phyloP scores from a whole-genome alignment of 163 green algal species.

The Scenedesmus sp. region DNA sequence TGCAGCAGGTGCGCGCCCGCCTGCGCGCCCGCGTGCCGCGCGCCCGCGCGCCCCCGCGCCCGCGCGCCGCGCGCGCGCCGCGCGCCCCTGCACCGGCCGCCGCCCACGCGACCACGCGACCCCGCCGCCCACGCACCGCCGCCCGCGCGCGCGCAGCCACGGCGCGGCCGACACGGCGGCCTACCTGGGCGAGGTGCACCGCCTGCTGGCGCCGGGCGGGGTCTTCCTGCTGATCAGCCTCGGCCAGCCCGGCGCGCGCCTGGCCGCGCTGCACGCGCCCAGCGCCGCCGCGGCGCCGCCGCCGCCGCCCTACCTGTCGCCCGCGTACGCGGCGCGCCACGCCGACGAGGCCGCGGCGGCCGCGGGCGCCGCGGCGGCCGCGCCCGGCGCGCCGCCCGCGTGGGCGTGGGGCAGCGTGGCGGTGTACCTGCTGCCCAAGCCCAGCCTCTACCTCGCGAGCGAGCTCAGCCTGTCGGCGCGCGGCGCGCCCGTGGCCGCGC shows the following conservation, averaged over 20 bases:
- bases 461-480: constrained; percentile 33
- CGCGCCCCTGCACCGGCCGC: too few relatives aligned
- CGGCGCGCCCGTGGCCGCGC: not conserved
- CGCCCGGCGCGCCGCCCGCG: not conserved
- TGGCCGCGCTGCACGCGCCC: constrained; percentile 21
- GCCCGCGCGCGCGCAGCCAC: too few relatives aligned
- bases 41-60: too few relatives aligned
- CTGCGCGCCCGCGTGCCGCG: too few relatives aligned
- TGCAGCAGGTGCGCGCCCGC: too few relatives aligned
- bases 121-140: too few relatives aligned
- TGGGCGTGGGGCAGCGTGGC: constrained; percentile 24
- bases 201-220: constrained; percentile 49
- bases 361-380: constrained; percentile 15
- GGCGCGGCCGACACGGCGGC: constrained; percentile 36
- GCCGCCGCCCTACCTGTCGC: constrained; percentile 17
- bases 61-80: too few relatives aligned
- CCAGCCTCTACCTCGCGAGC: constrained; percentile 47
- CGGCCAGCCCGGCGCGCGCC: constrained; percentile 33
- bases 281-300: not conserved
- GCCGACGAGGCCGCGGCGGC: constrained; percentile 6
- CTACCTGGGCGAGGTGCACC: constrained; percentile 50
- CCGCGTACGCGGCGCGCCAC: not conserved
- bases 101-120: too few relatives aligned
- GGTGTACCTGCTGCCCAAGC: constrained; percentile 57
- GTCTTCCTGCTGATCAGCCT: constrained; percentile 55